Percentiles rank a stretch among this genome's conserved stretches.
phyloP scores from a whole-genome alignment of 257 asterid species.

The Solanum raphanifolium region DNA sequence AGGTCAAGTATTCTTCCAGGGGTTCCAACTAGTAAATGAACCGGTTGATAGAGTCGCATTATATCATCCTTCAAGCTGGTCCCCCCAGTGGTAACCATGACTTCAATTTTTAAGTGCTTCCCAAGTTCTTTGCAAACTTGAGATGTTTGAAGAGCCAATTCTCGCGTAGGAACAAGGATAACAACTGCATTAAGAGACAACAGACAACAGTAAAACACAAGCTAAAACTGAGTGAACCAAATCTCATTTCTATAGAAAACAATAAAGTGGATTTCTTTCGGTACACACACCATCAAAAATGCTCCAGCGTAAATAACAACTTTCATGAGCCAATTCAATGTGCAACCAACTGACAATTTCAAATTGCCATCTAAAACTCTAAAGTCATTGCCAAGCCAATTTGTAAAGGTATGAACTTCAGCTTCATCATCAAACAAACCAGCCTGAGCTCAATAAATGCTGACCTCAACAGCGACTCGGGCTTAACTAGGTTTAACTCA shows the following conservation, averaged over 20 bases:
- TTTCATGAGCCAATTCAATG: not conserved
- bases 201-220: not conserved
- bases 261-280: not conserved
- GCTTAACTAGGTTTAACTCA: not conserved
- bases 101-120: conserved; percentile 64
- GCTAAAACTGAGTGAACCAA: not conserved
- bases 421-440: not conserved
- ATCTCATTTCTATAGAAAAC: not conserved
- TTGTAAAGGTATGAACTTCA: not conserved
- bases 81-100: conserved; percentile 90
- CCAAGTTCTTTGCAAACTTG: conserved; percentile 92
- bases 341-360: not conserved
- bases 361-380: not conserved
- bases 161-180: conserved; percentile 79
- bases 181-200: conserved; percentile 41
- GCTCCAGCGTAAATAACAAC: not conserved
- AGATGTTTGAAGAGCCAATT: conserved; percentile 86
- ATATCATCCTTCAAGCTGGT: conserved; percentile 89
- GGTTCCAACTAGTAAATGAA: conserved; percentile 88
- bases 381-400: not conserved
- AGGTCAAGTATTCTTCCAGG: conserved; percentile 96
- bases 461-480: not conserved
- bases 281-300: not conserved
- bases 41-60: conserved; percentile 88
- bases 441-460: not conserved